Base-by-base conservation (phyloP, 805 yeast genomes). In the Saccharomyces eubayanus region DNA sequence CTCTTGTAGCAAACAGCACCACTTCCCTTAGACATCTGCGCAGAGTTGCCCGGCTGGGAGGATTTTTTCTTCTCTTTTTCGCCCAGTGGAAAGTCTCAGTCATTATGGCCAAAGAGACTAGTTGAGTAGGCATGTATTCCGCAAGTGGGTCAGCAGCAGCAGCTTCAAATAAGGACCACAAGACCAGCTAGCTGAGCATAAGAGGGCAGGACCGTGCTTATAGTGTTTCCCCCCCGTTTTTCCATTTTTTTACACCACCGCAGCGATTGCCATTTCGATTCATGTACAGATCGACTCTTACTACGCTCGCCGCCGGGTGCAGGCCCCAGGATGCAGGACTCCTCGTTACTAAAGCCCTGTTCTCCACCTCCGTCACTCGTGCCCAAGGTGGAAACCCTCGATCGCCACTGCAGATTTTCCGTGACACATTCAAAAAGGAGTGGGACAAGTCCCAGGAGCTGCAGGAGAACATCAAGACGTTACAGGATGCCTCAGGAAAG, bases 401-500 rank as follows among this genome's bases (percentile, higher is more conserved):
- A 49, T 82, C 95, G 14, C 98, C 99, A 16, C 73, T 90, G 67
- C 90, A 89, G 69, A 96, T 94, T 53, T 94, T 94, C 70, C 82
- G 89, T 59, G 95, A 94, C 58, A 92, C 98, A 0, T 94, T 94
- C 75, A 85, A 80, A 66, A 77, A 78, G 55, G 99, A 94, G 73
- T 91, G 96, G 84, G 84, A 86, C 68, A 92, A 94, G 70, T 84
- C 90, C 50, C 79, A 80, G 65, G 98, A 94, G 69, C 78, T 94
- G 56, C 95, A 91, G 66, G 90, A 89, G 53, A 89, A 90, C 63
- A 89, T 94, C 67, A 94, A 92, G 72, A 96, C 96, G 14, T 78
- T 94, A 53, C 96, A 89, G 68, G 97, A 91, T 72, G 98, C 95
- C 61, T 89, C 97, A 3, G 98, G 96, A 45, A 83, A 90, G 63